These are phyloP conservation scores for Pleurotus cornucopiae DNA, from an alignment of 768 basidiomycete genomes.

Conservation along the genomic window DNA sequence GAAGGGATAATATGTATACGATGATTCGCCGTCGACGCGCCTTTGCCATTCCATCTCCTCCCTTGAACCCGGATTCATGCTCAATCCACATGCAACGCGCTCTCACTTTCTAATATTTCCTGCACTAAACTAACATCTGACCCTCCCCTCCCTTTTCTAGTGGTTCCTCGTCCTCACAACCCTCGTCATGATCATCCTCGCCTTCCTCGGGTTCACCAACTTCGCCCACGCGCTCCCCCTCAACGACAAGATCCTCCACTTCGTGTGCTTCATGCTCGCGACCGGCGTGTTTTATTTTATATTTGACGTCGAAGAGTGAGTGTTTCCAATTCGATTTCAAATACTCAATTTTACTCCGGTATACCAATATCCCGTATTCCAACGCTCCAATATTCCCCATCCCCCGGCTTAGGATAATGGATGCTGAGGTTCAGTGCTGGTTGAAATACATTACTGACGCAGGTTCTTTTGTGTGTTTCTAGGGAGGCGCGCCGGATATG, in stretches of 20 bases:
- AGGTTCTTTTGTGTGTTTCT: background rate
- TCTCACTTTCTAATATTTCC: too few species aligned
- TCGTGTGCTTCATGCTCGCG: constrained; percentile 70
- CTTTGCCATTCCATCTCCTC: too few species aligned
- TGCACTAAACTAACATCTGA: background rate
- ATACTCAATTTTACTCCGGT: too few species aligned
- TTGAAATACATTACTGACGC: background rate
- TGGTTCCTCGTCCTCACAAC: constrained; percentile 79
- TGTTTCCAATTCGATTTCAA: constrained; percentile 2
- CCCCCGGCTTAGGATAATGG: too few species aligned
- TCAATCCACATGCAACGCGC: background rate
- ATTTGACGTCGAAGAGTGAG: constrained; percentile 84
- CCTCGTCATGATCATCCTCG: constrained; percentile 64
- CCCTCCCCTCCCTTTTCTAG: constrained; percentile 29
- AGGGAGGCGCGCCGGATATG: constrained; percentile 80
- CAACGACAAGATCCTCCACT: constrained; percentile 79
- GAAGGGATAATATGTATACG: too few species aligned
- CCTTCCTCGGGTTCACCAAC: constrained; percentile 76
- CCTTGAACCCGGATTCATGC: background rate
- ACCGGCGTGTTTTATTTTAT: constrained; percentile 86
- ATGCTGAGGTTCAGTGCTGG: background rate
- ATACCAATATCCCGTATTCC: too few species aligned
- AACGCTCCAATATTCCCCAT: background rate
- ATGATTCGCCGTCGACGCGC: too few species aligned
- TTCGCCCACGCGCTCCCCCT: constrained; percentile 59